Percentiles rank a stretch among this genome's conserved stretches.
Conservation (phyloP, 2,329 filamentous ascomycete genomes). For the Epichloe elymi region DNA sequence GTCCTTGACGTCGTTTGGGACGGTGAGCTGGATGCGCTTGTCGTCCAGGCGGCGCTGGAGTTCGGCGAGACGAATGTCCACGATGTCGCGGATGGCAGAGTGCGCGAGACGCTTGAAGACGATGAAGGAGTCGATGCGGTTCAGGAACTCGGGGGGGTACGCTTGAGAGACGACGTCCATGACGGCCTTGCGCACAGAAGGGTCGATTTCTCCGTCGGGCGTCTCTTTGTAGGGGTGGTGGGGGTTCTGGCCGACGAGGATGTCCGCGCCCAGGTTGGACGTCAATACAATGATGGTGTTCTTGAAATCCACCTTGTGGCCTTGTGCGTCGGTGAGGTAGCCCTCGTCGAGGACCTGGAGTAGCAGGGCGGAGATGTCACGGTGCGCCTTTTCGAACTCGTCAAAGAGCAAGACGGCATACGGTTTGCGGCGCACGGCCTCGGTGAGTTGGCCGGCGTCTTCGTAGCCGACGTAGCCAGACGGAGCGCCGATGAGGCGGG, state of each 20-base stretch:
- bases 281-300: conserved; percentile 96
- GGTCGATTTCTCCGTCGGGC: conserved; percentile 54
- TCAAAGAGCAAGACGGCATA: conserved; percentile 93
- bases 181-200: conserved; percentile 62
- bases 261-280: conserved; percentile 85
- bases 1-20: conserved; percentile 57
- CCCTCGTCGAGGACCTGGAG: conserved; percentile 94
- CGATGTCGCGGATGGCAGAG: conserved; percentile 73
- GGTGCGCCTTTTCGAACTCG: conserved; percentile 95
- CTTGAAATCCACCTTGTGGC: conserved; percentile 90
- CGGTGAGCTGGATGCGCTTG: conserved; percentile 63
- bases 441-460: conserved; percentile 88
- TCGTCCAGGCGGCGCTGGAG: conserved; percentile 75
- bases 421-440: conserved; percentile 86
- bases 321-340: conserved; percentile 88
- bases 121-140: conserved; percentile 94
- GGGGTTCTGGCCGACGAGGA: conserved; percentile 65
- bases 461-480: conserved; percentile 96
- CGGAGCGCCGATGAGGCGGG: conserved; percentile 79
- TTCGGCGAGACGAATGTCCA: conserved; percentile 81
- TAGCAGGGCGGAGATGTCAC: conserved; percentile 82
- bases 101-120: conserved; percentile 79
- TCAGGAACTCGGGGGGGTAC: conserved; percentile 88
- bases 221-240: conserved; percentile 50
- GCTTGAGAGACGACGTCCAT: conserved; percentile 70